phyloP scores from a whole-genome alignment of 164 flowering plant species.

The Liquidambar formosana region DNA sequence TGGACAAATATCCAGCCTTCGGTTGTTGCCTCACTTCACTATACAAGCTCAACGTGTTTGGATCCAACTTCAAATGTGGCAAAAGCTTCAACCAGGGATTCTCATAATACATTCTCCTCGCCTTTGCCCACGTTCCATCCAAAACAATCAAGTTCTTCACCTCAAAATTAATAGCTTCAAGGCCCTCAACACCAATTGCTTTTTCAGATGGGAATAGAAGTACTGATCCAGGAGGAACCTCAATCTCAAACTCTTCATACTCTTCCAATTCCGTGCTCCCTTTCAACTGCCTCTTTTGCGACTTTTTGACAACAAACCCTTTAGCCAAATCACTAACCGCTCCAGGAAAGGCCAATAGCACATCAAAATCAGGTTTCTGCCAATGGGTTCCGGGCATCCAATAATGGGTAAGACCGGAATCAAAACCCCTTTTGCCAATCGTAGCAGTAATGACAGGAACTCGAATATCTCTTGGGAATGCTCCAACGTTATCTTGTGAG shows the following conservation, averaged over 20 bases:
- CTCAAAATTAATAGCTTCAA: conserved; percentile 43
- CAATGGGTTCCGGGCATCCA: conserved; percentile 14
- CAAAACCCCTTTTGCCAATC: conserved; percentile 39
- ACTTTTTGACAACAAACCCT: conserved; percentile 66
- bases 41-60: conserved; percentile 62
- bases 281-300: conserved; percentile 26
- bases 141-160: conserved; percentile 80
- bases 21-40: conserved; percentile 80
- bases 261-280: conserved; percentile 34
- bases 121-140: conserved; percentile 96
- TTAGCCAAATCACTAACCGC: conserved; percentile 37
- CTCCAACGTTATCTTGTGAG: conserved; percentile 1
- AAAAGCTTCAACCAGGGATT: conserved; percentile 87
- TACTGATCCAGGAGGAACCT: conserved; percentile 66
- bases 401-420: conserved; percentile 30
- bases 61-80: conserved; percentile 77
- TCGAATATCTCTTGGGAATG: conserved; percentile 4
- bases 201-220: conserved; percentile 67
- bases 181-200: conserved; percentile 39
- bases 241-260: conserved; percentile 54
- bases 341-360: conserved; percentile 26
- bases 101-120: conserved; percentile 74
- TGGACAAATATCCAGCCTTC: conserved; percentile 71
- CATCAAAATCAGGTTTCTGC: conserved; percentile 32
- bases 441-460: conserved; percentile 31